Conservation (phyloP, 2,329 filamentous ascomycete genomes). For the Pseudogymnoascus sp. region DNA sequence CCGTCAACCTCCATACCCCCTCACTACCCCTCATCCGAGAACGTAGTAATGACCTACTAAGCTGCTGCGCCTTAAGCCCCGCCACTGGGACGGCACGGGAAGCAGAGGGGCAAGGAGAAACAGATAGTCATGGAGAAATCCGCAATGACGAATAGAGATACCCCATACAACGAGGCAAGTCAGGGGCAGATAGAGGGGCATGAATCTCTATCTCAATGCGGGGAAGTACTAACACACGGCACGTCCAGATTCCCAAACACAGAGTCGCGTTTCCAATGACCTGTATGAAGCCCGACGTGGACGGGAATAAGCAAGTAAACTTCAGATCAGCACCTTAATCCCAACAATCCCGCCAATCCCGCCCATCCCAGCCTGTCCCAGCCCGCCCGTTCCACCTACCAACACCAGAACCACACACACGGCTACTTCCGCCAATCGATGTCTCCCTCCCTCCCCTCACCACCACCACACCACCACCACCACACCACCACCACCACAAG, state of each 20-base stretch:
- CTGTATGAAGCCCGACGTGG: neutral
- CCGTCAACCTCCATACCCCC: neutral
- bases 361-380: neutral
- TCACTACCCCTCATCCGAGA: neutral
- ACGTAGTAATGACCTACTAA: neutral
- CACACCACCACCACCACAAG: too few relatives aligned
- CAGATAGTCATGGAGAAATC: neutral
- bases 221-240: conserved; percentile 6
- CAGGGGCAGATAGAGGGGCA: neutral
- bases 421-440: neutral
- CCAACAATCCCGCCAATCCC: neutral
- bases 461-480: neutral
- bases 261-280: neutral
- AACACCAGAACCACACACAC: neutral
- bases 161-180: neutral
- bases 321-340: neutral
- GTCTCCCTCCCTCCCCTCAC: neutral
- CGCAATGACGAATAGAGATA: neutral
- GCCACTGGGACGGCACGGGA: neutral
- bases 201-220: neutral
- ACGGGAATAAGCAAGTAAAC: conserved; percentile 3
- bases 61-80: neutral
- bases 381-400: neutral
- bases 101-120: neutral
- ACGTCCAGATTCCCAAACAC: neutral